A percentile compares a stretch with the other conserved stretches of the same genome.
Evolutionary conservation across 2,329 filamentous ascomycete species (phyloP).

Genomic region (Alternaria triticimaculans): DNA sequence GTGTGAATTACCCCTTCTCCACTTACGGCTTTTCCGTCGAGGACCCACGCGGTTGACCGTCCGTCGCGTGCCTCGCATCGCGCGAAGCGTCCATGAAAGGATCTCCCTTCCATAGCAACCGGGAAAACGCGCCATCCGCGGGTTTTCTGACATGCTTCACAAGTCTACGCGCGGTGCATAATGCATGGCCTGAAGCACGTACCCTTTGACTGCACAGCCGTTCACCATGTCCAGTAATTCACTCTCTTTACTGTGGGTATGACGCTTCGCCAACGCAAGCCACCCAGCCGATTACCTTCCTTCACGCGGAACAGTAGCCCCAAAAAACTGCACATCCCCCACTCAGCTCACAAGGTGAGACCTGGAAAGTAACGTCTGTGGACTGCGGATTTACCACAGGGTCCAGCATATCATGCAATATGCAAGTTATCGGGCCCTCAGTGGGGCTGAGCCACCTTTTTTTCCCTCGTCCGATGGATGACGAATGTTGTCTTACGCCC

Average conservation of each 20-base stretch:
- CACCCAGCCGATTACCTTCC: not conserved
- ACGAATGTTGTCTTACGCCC: not conserved
- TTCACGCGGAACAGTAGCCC: not conserved
- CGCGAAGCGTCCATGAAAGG: constrained; percentile 5
- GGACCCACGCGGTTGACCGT: not conserved
- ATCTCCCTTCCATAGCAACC: not conserved
- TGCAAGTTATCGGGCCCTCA: not conserved
- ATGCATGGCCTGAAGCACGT: not conserved
- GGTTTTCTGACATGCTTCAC: not conserved
- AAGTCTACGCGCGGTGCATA: not conserved
- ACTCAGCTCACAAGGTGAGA: not conserved
- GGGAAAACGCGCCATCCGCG: not conserved
- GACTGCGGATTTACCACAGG: constrained; percentile 1
- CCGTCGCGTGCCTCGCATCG: constrained; percentile 9
- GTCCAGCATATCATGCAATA: constrained; percentile 1
- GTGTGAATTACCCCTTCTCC: not conserved
- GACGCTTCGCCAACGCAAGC: not conserved
- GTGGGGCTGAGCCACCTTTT: not conserved
- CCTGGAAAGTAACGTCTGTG: not conserved
- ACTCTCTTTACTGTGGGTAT: not conserved
- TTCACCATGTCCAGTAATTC: not conserved
- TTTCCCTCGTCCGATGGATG: not conserved
- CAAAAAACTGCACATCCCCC: not conserved
- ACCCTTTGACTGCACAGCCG: not conserved
- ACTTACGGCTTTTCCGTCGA: not conserved